These are phyloP conservation scores for Termitomyces sp. DNA, from an alignment of 768 basidiomycete genomes.

Conservation along the genomic window DNA sequence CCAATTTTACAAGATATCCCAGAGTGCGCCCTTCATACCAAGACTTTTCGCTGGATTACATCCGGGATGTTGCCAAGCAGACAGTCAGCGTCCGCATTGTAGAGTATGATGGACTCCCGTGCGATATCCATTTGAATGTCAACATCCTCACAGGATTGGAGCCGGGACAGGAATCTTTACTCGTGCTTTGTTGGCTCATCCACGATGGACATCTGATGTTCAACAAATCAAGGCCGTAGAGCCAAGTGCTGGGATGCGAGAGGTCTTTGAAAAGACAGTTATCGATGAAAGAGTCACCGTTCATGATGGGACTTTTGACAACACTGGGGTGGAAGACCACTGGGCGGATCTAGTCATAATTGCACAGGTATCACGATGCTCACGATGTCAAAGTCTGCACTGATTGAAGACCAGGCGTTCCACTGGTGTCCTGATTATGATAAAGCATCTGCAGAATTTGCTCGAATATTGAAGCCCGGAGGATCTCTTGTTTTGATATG, in stretches of 20 bases:
- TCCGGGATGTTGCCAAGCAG: slow-evolving; percentile 45
- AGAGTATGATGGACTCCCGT: slow-evolving; percentile 47
- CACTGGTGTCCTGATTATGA: slow-evolving; percentile 90
- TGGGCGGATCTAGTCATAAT: slow-evolving; percentile 81
- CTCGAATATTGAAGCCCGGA: slow-evolving; percentile 74
- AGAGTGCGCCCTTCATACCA: slow-evolving; percentile 88
- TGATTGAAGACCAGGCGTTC: slow-evolving; percentile 51
- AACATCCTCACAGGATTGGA: slow-evolving; percentile 55
- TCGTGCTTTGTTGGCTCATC: slow-evolving; percentile 68
- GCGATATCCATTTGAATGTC: background rate
- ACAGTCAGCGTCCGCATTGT: slow-evolving; percentile 53
- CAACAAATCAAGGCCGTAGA: slow-evolving; percentile 67
- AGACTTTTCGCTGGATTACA: slow-evolving; percentile 51
- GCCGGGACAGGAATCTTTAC: slow-evolving; percentile 90
- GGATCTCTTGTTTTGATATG: slow-evolving; percentile 76
- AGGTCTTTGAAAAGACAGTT: slow-evolving; percentile 57
- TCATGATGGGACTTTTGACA: slow-evolving; percentile 69
- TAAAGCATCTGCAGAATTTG: slow-evolving; percentile 70
- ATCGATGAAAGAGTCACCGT: slow-evolving; percentile 50
- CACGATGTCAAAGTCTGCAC: background rate
- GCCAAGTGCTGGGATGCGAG: slow-evolving; percentile 86
- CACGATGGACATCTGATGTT: slow-evolving; percentile 49
- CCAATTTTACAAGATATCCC: background rate
- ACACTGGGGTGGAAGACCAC: slow-evolving; percentile 52
- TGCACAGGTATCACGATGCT: slow-evolving; percentile 52